Evolutionary conservation across 2,329 filamentous ascomycete genomes (phyloP), one percentile per base, ranked within the genome.

Genomic region (Hortaea sp.): DNA sequence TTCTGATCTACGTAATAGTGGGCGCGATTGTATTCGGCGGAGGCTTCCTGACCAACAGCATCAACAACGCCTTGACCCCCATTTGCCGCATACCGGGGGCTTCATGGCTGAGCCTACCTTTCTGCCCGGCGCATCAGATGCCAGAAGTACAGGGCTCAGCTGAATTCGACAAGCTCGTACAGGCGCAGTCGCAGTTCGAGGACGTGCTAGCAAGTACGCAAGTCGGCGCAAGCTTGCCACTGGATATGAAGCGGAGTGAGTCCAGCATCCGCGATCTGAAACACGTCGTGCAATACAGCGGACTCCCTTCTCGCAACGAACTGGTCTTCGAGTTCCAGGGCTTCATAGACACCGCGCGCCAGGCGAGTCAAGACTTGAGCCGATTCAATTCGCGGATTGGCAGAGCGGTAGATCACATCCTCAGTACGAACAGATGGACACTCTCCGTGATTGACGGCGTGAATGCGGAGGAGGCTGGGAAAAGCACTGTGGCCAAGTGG

Each of bases 201-300:
- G 77, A 84, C 47, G 79, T 92, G 1, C 67, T 92, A 4, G 78
- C 85, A 53, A 77, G 79, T 48, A 79, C 78, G 11, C 76, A 79
- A 1, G 74, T 80, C 20, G 78, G 81, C 1, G 77, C 81, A 1
- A 79, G 78, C 1, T 67, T 92, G 3, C 85, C 85, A 0, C 71
- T 85, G 54, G 83, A 87, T 55, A 88, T 92, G 80, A 89, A 88
- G 67, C 76, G 79, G 7, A 81, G 82, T 2, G 85, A 90, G 63
- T 72, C 79, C 2, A 81, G 82, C 1, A 81, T 92, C 32, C 77
- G 85, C 37, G 85, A 89, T 56, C 67, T 92, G 27, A 78, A 83
- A 30, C 82, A 79, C 28, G 73, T 88, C 39, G 83, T 94, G 31
- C 74, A 78, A 35, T 80, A 82, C 65, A 87, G 82, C 54, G 74